Conservation (phyloP, 257 asterid species). For the Euphrasia confusa region DNA sequence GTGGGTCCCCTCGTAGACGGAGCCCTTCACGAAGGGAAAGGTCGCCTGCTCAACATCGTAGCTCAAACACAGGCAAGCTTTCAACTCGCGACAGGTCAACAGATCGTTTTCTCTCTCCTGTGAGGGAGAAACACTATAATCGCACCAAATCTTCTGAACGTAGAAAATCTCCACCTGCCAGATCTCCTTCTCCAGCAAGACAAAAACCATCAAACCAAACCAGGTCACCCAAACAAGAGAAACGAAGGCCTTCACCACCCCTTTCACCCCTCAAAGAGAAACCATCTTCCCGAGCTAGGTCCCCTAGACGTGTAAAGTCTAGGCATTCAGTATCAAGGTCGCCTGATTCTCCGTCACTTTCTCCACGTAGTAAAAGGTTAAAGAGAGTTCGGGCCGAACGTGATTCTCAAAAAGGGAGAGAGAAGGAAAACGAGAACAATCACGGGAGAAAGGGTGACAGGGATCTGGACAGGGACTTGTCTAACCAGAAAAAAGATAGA, state of each 20-base stretch:
- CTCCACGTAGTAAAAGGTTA: slow-evolving; percentile 75
- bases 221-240: slow-evolving; percentile 46
- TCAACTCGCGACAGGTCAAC: slow-evolving; percentile 36
- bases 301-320: slow-evolving; percentile 37
- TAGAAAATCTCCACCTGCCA: slow-evolving; percentile 23
- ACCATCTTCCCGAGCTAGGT: slow-evolving; percentile 39
- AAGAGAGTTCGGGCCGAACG: slow-evolving; percentile 54
- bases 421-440: slow-evolving; percentile 41
- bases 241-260: slow-evolving; percentile 44
- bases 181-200: slow-evolving; percentile 45
- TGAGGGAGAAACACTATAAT: slow-evolving; percentile 30
- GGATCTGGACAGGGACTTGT: not conserved
- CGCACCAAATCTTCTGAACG: no score
- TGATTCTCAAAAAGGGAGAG: slow-evolving; percentile 44
- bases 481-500: no score
- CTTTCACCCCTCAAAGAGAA: slow-evolving; percentile 39
- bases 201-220: slow-evolving; percentile 39
- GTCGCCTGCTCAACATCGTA: slow-evolving; percentile 55
- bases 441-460: slow-evolving; percentile 46
- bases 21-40: slow-evolving; percentile 41
- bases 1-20: slow-evolving; percentile 43
- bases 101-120: slow-evolving; percentile 32
- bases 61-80: slow-evolving; percentile 36
- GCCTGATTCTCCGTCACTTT: slow-evolving; percentile 33
- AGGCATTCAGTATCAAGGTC: slow-evolving; percentile 34